Percentiles rank a stretch among this genome's conserved stretches.
Conservation (phyloP, 768 basidiomycete genomes). For the Lactarius akahatsu region DNA sequence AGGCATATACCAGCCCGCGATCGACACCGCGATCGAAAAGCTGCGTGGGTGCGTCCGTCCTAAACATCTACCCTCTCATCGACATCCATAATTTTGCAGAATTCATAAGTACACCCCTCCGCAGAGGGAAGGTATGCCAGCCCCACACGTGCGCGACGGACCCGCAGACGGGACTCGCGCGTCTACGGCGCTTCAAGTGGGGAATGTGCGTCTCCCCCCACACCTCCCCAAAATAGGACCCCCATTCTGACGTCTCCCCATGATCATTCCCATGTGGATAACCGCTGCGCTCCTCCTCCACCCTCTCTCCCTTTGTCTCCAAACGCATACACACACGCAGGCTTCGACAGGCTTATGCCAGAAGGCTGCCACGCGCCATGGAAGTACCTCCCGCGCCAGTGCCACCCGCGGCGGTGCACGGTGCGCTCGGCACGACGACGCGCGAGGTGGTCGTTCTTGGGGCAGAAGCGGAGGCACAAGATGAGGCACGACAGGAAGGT, state of each 20-base stretch:
- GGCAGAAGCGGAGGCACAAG: constrained; percentile 3
- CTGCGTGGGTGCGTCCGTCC: constrained; percentile 71
- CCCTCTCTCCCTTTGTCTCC: too few relatives aligned
- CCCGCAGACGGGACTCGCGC: constrained; percentile 41
- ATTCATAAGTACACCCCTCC: constrained; percentile 79
- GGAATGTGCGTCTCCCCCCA: constrained; percentile 66
- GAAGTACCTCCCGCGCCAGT: constrained; percentile 72
- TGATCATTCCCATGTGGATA: constrained; percentile 92
- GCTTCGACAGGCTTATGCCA: constrained; percentile 89
- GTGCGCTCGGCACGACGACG: constrained; percentile 22
- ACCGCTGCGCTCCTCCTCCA: constrained; percentile 52
- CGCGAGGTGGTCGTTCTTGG: background rate
- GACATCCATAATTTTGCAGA: background rate
- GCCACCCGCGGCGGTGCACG: constrained; percentile 40
- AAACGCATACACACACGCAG: constrained; percentile 36
- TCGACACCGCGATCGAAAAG: constrained; percentile 75
- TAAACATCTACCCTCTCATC: background rate
- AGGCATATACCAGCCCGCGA: constrained; percentile 83
- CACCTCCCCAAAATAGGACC: background rate
- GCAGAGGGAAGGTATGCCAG: constrained; percentile 86
- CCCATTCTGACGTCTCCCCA: constrained; percentile 40
- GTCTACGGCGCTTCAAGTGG: constrained; percentile 87
- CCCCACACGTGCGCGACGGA: constrained; percentile 49
- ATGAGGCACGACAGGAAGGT: constrained; percentile 26
- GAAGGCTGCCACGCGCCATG: constrained; percentile 75